Percentiles rank a stretch among this genome's conserved stretches.
phyloP scores from a whole-genome alignment of 2,329 filamentous ascomycete genomes.

The Nemania bipapillata region DNA sequence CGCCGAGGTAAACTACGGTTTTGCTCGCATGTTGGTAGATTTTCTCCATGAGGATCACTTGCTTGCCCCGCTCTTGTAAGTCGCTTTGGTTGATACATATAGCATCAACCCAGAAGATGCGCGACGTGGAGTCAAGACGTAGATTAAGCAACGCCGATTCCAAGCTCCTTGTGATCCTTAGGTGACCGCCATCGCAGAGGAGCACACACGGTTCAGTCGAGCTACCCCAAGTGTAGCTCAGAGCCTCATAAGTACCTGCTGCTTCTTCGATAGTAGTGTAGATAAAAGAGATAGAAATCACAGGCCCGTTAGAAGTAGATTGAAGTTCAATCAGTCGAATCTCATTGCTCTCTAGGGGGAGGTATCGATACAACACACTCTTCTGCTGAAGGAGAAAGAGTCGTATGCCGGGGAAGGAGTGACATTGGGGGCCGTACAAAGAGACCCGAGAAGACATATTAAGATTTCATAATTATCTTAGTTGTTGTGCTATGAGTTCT shows the following conservation, averaged over 20 bases:
- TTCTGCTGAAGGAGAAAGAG: not conserved
- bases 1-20: constrained; percentile 6
- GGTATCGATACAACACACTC: not conserved
- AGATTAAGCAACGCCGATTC: constrained; percentile 2
- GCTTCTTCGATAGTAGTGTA: not conserved
- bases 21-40: constrained; percentile 5
- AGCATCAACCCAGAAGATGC: no score
- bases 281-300: constrained; percentile 1
- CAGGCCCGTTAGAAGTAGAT: not conserved
- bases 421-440: not conserved
- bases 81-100: constrained; percentile 1
- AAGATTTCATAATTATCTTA: not conserved
- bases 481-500: not conserved
- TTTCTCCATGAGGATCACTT: constrained; percentile 5
- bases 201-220: not conserved
- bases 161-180: not conserved
- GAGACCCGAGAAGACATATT: not conserved
- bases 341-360: not conserved
- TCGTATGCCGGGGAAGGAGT: not conserved
- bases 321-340: constrained; percentile 4
- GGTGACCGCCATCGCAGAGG: not conserved
- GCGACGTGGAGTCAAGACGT: not conserved
- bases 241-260: constrained; percentile 4
- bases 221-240: constrained; percentile 8
- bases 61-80: not conserved